These are phyloP conservation scores for Candida taoyuanica DNA, from an alignment of 805 yeast species.

Conservation along the genomic window DNA sequence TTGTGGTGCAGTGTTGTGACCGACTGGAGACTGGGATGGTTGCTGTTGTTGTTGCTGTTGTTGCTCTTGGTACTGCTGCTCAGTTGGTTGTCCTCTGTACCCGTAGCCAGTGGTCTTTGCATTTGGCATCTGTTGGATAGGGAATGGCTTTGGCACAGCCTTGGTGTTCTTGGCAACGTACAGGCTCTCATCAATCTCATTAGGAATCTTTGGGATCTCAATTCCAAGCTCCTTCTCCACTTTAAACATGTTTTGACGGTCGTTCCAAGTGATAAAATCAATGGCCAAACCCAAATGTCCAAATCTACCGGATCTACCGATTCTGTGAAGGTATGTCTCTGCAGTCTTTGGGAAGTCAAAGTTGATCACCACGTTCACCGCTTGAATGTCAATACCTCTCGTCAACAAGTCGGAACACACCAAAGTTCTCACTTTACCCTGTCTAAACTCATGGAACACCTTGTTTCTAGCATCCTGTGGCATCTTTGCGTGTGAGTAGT, in stretches of 20 bases:
- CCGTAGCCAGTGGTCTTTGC: conserved; percentile 35
- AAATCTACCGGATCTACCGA: conserved; percentile 98
- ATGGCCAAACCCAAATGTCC: conserved; percentile 98
- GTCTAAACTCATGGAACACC: conserved; percentile 98
- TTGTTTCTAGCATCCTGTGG: conserved; percentile 95
- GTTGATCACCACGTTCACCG: conserved; percentile 95
- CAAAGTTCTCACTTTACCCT: conserved; percentile 93
- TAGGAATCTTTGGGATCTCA: conserved; percentile 94
- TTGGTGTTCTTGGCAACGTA: conserved; percentile 79
- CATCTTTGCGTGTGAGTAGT: conserved; percentile 96
- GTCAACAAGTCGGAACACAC: conserved; percentile 96
- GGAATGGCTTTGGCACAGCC: conserved; percentile 85
- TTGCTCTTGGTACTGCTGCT: conserved; percentile 25
- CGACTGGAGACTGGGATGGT: conserved; percentile 27
- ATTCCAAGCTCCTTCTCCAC: conserved; percentile 97
- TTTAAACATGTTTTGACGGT: conserved; percentile 86
- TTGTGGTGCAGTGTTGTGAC: conserved; percentile 22
- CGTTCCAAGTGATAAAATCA: conserved; percentile 94
- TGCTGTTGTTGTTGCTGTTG: conserved; percentile 8
- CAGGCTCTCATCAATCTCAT: conserved; percentile 80
- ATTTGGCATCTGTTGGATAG: conserved; percentile 54
- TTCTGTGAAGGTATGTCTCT: conserved; percentile 95
- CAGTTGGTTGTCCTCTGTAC: conserved; percentile 43
- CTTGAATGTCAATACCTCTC: conserved; percentile 98
- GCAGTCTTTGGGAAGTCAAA: conserved; percentile 98